Base-by-base conservation (phyloP, 495 filamentous ascomycete genomes). In the Letharia lupina region DNA sequence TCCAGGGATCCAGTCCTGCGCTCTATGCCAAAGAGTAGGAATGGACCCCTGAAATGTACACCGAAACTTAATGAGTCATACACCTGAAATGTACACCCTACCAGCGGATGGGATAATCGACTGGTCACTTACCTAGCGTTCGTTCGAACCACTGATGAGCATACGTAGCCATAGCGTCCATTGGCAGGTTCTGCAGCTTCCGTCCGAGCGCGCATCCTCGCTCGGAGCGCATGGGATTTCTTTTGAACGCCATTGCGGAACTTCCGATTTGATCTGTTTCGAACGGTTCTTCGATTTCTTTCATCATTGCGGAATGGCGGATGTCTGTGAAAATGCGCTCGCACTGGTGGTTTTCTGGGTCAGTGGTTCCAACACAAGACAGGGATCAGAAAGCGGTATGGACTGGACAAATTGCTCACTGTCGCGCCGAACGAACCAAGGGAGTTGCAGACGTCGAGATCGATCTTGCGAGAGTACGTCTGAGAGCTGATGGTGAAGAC, bases 381-480 rank as follows among this genome's bases (percentile, higher is more conserved):
- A 3, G 44, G 20, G 15, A 12, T 47, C 18, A 47, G 44, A 47
- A 47, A 20, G 4, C 3, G 18, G 18, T 47, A 47, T 8, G 18
- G 8, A n/a, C 20, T 8, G n/a, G 4, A 52, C 28, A 28, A 39
- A 37, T 33, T 28, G 31, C 35, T 31, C 20, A 35, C 41, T 18
- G 66, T 96, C 16, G 90, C 85, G 44, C 93, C 93, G 68, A 98
- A 88, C 4, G 86, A 89, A 60, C 84, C 83, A 44, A 98, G 82
- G 37, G 89, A 91, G 73, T 93, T 92, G 64, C 86, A 82, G 47
- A 97, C 83, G 58, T 87, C 82, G 40, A 91, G 80, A 70, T 98
- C 93, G 62, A 96, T 87, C 76, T 95, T 93, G 45, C 93, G 83
- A 6, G 90, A 86, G 73, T 89, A 88, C n/a, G 88, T 91, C 75